Evolutionary conservation across 768 basidiomycete genomes (phyloP), one percentile per base, ranked within the genome.

Genomic region (Mycena vitilis): DNA sequence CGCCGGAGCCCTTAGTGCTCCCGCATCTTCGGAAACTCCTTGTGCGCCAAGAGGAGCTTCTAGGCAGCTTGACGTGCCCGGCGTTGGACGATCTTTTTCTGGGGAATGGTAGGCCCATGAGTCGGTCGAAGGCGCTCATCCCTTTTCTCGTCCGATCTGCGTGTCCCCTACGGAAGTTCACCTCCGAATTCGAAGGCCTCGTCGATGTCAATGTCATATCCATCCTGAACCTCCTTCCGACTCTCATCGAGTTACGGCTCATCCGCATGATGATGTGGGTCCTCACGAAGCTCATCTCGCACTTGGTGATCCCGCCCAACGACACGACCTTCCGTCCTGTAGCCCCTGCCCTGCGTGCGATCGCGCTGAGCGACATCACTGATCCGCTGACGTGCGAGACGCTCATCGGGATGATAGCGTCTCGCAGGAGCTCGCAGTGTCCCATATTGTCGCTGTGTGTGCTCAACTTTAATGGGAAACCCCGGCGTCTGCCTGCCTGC

Each of bases 91-190:
- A 60, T 18, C 23, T 47, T 30, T 48, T 48, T 23, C 15, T 36
- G 10, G 7, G 9, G 15, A 13, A 48, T 16, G 58, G 48, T 45
- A n/a, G n/a, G n/a, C n/a, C n/a, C n/a, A n/a, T n/a, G n/a, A n/a
- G n/a, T n/a, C n/a, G n/a, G n/a, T 11, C 13, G 18, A 34, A n/a
- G 20, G 3, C n/a, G 11, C 45, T 37, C 34, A 47, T 60, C 34
- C 45, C 44, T 47, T 60, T 48, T 34, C 22, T 60, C 44, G 25
- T 48, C 7, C 58, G 45, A 48, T 48, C 45, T 36, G 45, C 45
- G 30, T 60, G 58, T 20, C 58, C 30, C 30, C 20, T 60, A 45
- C 44, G 58, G 16, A 60, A 7, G 30, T 47, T 60, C 23, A 58
- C 42, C 25, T 40, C 23, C 9, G 18, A 25, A 54, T 54, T 3